phyloP scores from a whole-genome alignment of 371 early-diverging fungal species.

The Dichotomocladium elegans region DNA sequence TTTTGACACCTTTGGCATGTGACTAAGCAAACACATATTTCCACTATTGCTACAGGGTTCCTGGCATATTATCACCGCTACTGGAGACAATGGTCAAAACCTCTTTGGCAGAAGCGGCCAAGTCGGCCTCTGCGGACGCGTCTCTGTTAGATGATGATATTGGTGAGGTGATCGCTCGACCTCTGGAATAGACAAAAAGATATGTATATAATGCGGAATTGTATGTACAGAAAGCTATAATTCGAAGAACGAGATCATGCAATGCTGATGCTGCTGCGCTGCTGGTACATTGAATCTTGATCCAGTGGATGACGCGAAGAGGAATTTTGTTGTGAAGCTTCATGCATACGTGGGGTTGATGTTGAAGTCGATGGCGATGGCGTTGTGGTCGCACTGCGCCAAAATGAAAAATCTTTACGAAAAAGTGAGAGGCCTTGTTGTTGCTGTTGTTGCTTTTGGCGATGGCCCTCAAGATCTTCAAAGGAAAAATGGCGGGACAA shows the following conservation, averaged over 20 bases:
- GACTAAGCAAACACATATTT: not conserved
- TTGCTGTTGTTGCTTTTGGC: slow-evolving; percentile 3
- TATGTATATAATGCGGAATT: not conserved
- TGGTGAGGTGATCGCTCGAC: slow-evolving; percentile 6
- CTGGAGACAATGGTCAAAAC: not conserved
- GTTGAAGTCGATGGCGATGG: too few species aligned
- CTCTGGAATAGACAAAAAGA: not conserved
- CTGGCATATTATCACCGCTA: slow-evolving; percentile 1
- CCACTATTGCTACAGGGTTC: slow-evolving; percentile 3
- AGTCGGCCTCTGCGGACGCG: too few species aligned
- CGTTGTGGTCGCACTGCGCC: slow-evolving; percentile 8
- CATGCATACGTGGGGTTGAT: not conserved
- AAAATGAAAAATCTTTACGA: slow-evolving; percentile 30
- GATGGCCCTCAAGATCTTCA: slow-evolving; percentile 21
- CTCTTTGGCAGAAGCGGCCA: not conserved
- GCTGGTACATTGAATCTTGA: slow-evolving; percentile 2
- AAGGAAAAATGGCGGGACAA: slow-evolving; percentile 38
- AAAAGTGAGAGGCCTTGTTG: slow-evolving; percentile 28
- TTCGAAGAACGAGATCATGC: not conserved
- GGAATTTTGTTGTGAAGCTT: not conserved
- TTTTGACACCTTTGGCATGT: not conserved
- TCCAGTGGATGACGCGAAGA: slow-evolving; percentile 3
- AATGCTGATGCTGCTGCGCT: slow-evolving; percentile 3
- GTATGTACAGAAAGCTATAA: slow-evolving; percentile 10
- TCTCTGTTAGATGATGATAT: slow-evolving; percentile 11